phyloP scores from a whole-genome alignment of 2,329 filamentous ascomycete species.

The Pezicula radicicola region DNA sequence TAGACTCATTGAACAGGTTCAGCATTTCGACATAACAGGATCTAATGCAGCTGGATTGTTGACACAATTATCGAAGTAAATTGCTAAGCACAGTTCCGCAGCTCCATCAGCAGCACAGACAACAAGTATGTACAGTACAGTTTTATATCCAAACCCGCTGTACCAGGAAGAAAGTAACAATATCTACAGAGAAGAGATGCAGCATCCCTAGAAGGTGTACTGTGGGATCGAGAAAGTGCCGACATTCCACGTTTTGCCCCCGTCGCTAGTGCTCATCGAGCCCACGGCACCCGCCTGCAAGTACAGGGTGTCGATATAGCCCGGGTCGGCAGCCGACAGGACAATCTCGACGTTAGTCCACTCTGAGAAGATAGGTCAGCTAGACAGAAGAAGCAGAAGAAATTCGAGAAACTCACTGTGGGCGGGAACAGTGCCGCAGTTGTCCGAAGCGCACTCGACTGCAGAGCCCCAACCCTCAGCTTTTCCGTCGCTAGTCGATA shows the following conservation, averaged over 20 bases:
- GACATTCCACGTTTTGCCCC: constrained; percentile 8
- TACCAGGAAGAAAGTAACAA: too few species aligned
- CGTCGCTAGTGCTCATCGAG: constrained; percentile 5
- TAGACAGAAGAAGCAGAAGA: not conserved
- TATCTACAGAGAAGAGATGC: too few species aligned
- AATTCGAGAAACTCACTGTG: constrained; percentile 1
- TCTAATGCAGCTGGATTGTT: too few species aligned
- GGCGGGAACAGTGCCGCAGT: constrained; percentile 7
- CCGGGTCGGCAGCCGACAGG: constrained; percentile 4
- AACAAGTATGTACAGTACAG: too few species aligned
- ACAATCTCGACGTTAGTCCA: constrained; percentile 7
- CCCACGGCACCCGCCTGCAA: not conserved
- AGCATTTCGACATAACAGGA: too few species aligned
- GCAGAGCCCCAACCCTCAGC: constrained; percentile 41
- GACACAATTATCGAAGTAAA: too few species aligned
- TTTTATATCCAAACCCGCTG: too few species aligned
- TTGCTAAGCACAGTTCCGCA: too few species aligned
- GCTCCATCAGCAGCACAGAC: too few species aligned
- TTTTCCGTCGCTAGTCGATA: constrained; percentile 41
- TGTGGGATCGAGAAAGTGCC: constrained; percentile 6
- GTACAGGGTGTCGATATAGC: constrained; percentile 3
- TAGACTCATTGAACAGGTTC: too few species aligned
- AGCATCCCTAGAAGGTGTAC: too few species aligned
- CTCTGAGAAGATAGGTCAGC: not conserved
- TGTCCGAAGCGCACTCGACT: constrained; percentile 20